Evolutionary conservation across 2,329 filamentous ascomycete genomes (phyloP).

Genomic region (Colletotrichum spaethianum): DNA sequence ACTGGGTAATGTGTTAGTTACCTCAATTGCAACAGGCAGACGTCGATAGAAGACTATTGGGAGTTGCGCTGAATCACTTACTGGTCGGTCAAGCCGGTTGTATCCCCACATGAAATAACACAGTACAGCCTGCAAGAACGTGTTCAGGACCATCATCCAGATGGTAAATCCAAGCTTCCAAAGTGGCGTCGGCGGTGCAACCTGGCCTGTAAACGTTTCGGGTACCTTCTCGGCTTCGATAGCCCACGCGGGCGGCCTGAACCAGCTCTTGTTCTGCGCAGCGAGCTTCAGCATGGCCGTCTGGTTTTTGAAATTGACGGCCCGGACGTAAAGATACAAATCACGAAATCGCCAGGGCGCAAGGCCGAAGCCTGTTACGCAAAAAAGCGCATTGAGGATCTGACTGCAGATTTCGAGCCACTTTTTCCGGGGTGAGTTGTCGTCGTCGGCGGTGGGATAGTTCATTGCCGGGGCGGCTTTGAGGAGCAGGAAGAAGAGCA

Average conservation of each 20-base stretch:
- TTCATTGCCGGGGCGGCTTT: conserved; percentile 45
- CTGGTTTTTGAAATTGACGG: conserved; percentile 41
- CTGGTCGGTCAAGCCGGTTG: conserved; percentile 45
- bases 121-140: conserved; percentile 44
- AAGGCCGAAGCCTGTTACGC: conserved; percentile 86
- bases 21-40: not conserved
- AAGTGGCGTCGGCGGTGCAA: conserved; percentile 44
- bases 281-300: conserved; percentile 44
- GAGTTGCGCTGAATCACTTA: conserved; percentile 28
- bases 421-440: conserved; percentile 42
- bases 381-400: conserved; percentile 80
- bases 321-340: conserved; percentile 42
- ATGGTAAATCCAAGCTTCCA: conserved; percentile 46
- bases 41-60: not conserved
- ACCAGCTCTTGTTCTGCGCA: conserved; percentile 47
- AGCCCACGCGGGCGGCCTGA: conserved; percentile 47
- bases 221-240: conserved; percentile 34
- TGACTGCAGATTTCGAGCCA: conserved; percentile 41
- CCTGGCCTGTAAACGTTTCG: conserved; percentile 42
- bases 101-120: conserved; percentile 47
- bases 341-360: conserved; percentile 75
- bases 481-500: conserved; percentile 49
- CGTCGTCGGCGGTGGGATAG: conserved; percentile 40
- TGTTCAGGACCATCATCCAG: conserved; percentile 47
- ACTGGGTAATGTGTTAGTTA: not conserved